These are phyloP conservation scores for Cryptomeria japonica DNA, from an alignment of 75 land plant species.

Conservation along the genomic window DNA sequence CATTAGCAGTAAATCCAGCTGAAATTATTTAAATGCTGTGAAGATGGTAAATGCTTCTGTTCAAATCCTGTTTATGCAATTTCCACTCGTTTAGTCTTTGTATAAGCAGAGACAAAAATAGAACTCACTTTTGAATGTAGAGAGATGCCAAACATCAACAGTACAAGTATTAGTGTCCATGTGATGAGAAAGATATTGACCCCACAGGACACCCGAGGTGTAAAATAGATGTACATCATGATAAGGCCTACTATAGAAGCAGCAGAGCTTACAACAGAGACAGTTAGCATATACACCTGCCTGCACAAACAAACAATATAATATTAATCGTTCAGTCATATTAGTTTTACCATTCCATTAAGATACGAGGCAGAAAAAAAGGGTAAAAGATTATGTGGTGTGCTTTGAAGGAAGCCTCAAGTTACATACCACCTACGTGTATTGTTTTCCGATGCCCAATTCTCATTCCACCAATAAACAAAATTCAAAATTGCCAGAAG, in stretches of 20 bases:
- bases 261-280: constrained; percentile 49
- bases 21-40: background rate
- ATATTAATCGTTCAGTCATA: constrained; percentile 1
- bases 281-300: constrained; percentile 47
- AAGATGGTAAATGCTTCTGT: background rate
- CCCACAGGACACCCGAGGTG: constrained; percentile 63
- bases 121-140: constrained; percentile 74
- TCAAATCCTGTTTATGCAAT: background rate
- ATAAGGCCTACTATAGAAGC: constrained; percentile 63
- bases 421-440: constrained; percentile 23
- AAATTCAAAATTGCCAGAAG: constrained; percentile 33
- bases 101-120: constrained; percentile 4
- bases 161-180: constrained; percentile 68
- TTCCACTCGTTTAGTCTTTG: background rate
- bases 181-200: constrained; percentile 91
- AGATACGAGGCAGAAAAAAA: background rate
- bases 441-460: constrained; percentile 30
- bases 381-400: background rate
- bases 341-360: background rate
- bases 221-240: constrained; percentile 88
- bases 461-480: constrained; percentile 44
- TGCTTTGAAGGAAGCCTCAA: background rate
- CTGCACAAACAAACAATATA: constrained; percentile 44
- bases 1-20: constrained; percentile 11
- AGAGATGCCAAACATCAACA: constrained; percentile 74